Conservation (phyloP, 345 rosid genomes). For the Physaria fendleri region DNA sequence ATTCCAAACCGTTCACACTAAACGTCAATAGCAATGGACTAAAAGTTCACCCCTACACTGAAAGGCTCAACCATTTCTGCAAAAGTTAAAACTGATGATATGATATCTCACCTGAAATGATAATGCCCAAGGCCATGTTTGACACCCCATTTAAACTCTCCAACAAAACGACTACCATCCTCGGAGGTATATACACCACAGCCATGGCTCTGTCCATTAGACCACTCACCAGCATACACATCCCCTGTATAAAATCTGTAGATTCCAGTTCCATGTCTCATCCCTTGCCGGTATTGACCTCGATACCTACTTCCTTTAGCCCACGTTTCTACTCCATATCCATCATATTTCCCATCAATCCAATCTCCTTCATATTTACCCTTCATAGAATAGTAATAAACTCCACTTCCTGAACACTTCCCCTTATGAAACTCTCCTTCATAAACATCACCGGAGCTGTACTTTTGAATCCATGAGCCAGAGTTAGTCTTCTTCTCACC, state of each 20-base stretch:
- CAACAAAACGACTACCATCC: conserved; percentile 72
- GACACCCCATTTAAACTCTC: conserved; percentile 88
- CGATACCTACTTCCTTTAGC: conserved; percentile 79
- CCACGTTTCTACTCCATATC: conserved; percentile 84
- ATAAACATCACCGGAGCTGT: conserved; percentile 70
- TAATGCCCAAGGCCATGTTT: conserved; percentile 83
- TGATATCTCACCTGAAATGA: conserved; percentile 64
- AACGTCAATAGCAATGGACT: background rate
- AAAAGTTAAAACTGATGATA: conserved; percentile 12
- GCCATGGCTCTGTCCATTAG: conserved; percentile 82
- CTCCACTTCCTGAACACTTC: conserved; percentile 78
- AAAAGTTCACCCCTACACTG: conserved; percentile 3
- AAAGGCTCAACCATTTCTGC: conserved; percentile 37
- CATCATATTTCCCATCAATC: conserved; percentile 79
- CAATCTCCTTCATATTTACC: conserved; percentile 87
- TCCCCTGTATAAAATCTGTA: conserved; percentile 75
- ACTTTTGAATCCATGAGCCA: conserved; percentile 65
- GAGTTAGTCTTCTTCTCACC: conserved; percentile 42
- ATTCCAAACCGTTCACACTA: background rate
- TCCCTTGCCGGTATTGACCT: conserved; percentile 74
- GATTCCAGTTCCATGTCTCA: conserved; percentile 82
- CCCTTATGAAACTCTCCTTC: conserved; percentile 82
- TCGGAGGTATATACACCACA: conserved; percentile 71
- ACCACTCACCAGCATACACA: conserved; percentile 89
- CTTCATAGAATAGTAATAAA: conserved; percentile 58